Base-by-base conservation (phyloP, 2,329 filamentous ascomycete genomes). In the Bipolaris bicolor region DNA sequence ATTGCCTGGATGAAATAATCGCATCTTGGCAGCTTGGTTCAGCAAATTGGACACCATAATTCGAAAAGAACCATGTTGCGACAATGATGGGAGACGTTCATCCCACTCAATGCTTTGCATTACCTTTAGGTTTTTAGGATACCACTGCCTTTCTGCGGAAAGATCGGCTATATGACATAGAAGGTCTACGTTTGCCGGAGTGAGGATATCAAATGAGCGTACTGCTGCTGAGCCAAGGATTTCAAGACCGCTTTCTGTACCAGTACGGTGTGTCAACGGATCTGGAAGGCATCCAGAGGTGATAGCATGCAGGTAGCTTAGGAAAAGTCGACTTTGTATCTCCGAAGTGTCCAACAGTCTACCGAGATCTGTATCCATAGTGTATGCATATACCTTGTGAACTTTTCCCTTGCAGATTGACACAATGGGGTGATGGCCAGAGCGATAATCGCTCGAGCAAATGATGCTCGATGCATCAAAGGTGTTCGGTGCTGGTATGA, bases 211-310 rank as follows among this genome's bases (percentile, higher is more conserved):
- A 45, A 83, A 82, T 0, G 85, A 88, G 16, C 72, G 66, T 0
- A 85, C 69, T 0, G 82, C 76, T 0, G 82, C 83, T 0, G 82
- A 84, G 0, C 56, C 41, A 0, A 88, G 66, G 1, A 85, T 83
- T 0, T 65, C 60, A 0, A 88, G 62, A 0, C 84, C 82, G 44
- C 82, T 69, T 60, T 88, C 85, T 0, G 83, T 85, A 0, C 86
- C 86, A 0, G 83, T 88, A 5, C 71, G 69, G 0, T 64, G 45
- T 0, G 80, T 84, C 0, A 87, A 72, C 0, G 70, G 72, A 61
- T 88, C 85, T 0, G 81, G 80, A 0, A 85, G 69, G 24, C 77
- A 83, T 47, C 79, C 78, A 0, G 84, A 83, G 0, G 85, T 88
- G 0, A 86, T 54, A 0, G 81, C 84, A 58, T 88, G 84, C 0